A percentile compares a stretch with the other conserved stretches of the same genome.
Evolutionary conservation across 345 rosid species (phyloP).

Genomic region (Psidium friedrichsthalianum): DNA sequence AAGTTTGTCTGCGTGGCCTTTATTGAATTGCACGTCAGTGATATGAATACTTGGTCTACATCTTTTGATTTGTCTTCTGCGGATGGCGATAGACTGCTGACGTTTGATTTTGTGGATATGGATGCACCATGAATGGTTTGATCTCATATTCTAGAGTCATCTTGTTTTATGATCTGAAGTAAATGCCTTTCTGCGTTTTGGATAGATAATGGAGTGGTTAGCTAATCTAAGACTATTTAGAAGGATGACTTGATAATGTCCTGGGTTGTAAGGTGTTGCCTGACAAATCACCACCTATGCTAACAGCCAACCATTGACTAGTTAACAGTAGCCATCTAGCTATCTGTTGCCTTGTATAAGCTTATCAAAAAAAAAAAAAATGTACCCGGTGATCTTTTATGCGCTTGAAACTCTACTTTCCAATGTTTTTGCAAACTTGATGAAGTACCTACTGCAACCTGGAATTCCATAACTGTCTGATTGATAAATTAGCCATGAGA

Average conservation of each 20-base stretch:
- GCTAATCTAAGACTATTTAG: background rate
- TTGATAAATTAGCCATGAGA: background rate
- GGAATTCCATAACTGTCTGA: background rate
- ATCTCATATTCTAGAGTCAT: background rate
- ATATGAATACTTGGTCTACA: background rate
- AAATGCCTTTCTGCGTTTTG: background rate
- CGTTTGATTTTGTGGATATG: background rate
- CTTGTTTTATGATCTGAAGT: background rate
- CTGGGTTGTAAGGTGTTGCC: background rate
- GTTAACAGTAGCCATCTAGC: background rate
- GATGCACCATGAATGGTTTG: background rate
- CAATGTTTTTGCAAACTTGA: background rate
- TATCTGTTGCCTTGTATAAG: background rate
- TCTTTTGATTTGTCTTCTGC: background rate
- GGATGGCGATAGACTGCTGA: background rate
- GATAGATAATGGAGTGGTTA: background rate
- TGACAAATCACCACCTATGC: background rate
- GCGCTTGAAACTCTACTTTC: background rate
- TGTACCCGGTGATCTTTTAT: background rate
- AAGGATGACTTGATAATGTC: background rate
- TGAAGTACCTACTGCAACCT: background rate
- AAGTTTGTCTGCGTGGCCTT: background rate
- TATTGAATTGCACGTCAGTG: background rate
- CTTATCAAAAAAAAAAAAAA: background rate
- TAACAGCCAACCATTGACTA: background rate